Evolutionary conservation across 139 green algal genomes (phyloP).

Genomic region (Pleodorina starrii): DNA sequence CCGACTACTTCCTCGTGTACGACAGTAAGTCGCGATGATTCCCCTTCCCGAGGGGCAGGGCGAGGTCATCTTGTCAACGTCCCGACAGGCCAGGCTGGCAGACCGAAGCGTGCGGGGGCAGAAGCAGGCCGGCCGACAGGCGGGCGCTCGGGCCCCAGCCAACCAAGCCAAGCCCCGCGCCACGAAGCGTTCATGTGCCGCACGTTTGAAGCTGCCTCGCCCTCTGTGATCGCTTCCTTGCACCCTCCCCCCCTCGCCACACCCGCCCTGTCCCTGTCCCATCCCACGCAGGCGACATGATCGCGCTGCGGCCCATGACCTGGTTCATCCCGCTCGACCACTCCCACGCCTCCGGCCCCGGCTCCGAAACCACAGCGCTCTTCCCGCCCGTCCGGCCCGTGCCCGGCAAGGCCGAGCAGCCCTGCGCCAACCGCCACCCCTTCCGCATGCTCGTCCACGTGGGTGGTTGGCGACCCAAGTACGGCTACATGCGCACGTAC

Average conservation of each 20-base stretch:
- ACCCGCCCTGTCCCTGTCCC: neutral
- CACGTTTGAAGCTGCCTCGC: too few relatives aligned
- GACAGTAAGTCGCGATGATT: neutral
- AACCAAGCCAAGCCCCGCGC: too few relatives aligned
- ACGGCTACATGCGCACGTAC: conserved; percentile 15
- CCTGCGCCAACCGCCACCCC: neutral
- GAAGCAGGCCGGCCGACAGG: too few relatives aligned
- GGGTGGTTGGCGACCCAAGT: neutral
- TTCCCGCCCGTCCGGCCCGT: neutral
- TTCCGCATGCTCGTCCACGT: neutral
- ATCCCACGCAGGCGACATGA: conserved; percentile 15
- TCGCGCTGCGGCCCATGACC: neutral
- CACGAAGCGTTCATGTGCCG: too few relatives aligned
- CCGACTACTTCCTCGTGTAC: neutral
- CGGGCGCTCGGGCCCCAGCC: too few relatives aligned
- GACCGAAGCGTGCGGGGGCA: too few relatives aligned
- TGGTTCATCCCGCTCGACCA: neutral
- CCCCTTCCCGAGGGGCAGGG: neutral
- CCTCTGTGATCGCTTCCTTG: neutral
- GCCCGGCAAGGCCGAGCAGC: neutral
- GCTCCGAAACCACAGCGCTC: neutral
- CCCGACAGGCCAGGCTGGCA: too few relatives aligned
- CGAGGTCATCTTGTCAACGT: too few relatives aligned
- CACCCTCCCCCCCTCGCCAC: neutral
- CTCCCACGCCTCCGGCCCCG: neutral